These are phyloP conservation scores for Antitrichia curtipendula DNA, from an alignment of 225 moss, liverwort and hornwort genomes.

Conservation along the genomic window DNA sequence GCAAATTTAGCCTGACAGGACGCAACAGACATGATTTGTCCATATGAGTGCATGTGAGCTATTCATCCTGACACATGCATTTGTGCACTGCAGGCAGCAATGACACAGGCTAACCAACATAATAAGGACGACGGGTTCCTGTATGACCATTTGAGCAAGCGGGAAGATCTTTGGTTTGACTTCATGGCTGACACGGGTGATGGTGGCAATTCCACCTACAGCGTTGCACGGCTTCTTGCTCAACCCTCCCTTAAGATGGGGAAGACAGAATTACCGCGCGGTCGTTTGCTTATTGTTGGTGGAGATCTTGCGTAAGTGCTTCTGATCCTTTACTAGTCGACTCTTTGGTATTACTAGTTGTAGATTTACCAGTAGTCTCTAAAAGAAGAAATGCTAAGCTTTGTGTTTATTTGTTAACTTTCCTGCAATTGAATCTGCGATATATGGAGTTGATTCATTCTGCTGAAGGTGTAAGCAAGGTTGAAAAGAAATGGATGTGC, in stretches of 20 bases:
- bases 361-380: not conserved
- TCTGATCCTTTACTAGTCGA: not conserved
- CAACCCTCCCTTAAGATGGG: conserved; percentile 78
- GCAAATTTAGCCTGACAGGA: not conserved
- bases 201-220: conserved; percentile 98
- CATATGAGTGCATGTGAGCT: not conserved
- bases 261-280: conserved; percentile 67
- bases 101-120: conserved; percentile 85
- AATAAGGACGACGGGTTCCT: conserved; percentile 45
- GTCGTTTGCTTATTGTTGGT: conserved; percentile 83
- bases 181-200: conserved; percentile 99
- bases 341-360: not conserved
- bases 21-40: not conserved
- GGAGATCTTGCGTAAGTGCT: conserved; percentile 96
- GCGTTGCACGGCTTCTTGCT: conserved; percentile 84
- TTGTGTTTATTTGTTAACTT: not conserved
- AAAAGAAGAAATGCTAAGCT: not conserved
- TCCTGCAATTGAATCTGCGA: not conserved
- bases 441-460: not conserved
- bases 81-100: conserved; percentile 70
- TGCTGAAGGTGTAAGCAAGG: not conserved
- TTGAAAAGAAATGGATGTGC: not conserved
- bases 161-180: conserved; percentile 93
- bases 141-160: conserved; percentile 66
- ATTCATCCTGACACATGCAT: not conserved